phyloP scores from a whole-genome alignment of 2,329 filamentous ascomycete species.

The Aureobasidium sp. region DNA sequence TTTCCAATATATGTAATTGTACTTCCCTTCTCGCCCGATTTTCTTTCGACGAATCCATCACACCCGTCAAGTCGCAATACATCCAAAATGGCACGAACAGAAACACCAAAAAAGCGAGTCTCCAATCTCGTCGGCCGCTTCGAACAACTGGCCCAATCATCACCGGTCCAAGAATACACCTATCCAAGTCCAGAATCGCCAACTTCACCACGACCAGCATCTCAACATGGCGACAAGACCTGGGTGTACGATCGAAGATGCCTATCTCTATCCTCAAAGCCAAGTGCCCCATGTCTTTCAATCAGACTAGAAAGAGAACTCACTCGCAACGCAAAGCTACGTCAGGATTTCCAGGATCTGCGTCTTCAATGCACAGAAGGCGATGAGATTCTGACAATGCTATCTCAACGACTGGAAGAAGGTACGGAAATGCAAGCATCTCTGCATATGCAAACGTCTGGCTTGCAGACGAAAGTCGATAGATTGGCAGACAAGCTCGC shows the following conservation, averaged over 20 bases:
- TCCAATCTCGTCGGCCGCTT: constrained; percentile 9
- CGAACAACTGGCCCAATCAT: constrained; percentile 22
- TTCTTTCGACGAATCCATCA: too few relatives aligned
- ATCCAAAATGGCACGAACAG: background rate
- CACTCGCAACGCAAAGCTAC: background rate
- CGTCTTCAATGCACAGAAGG: background rate
- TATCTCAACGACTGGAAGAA: background rate
- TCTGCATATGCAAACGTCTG: background rate
- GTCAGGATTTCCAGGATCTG: background rate
- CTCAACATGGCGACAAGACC: background rate
- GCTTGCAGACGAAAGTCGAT: background rate
- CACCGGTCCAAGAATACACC: constrained; percentile 32
- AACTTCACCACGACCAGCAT: background rate
- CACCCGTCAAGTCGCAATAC: too few relatives aligned
- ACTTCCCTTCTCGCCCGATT: background rate
- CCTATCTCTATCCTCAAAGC: background rate
- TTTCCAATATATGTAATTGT: background rate
- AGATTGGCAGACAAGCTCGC: background rate
- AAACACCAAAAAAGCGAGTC: background rate
- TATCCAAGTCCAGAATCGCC: background rate
- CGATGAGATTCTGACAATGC: background rate
- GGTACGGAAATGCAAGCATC: background rate
- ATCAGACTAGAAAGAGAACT: background rate
- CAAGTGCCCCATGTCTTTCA: background rate
- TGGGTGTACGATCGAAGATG: background rate